Base-by-base conservation (phyloP, 2,329 filamentous ascomycete species). In the Venturia pyrina region DNA sequence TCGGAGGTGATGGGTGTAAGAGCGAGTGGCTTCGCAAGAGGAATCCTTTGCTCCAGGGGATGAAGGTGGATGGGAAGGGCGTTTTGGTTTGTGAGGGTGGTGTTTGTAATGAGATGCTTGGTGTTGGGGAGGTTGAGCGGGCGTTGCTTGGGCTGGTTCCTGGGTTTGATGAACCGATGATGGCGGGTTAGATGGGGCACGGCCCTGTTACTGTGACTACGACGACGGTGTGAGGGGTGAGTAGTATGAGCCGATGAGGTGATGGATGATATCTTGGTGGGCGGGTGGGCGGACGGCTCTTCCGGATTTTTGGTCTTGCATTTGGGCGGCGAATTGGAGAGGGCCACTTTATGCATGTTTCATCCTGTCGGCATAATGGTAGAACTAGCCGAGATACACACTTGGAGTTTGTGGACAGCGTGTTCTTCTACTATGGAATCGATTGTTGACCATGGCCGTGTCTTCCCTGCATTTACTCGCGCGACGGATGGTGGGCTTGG, bases 11-110 rank as follows among this genome's bases (percentile, higher is more conserved):
- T 56, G 70, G 73, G 44, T 70, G 68, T 53, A 70, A 70, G 43
- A 75, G 76, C 13, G 71, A 73, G 17, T 86, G 84, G 84, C 67
- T 87, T 67, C 78, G 77, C 68, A 72, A 76, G 64, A 77, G 82
- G 64, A 86, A 85, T 71, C 64, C 68, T 56, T 69, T 83, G 59
- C 71, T 83, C n/a, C n/a, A 62, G 60, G 37, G 6, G 37, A 46
- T 62, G 60, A 34, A 44, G 37, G 17, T 43, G 60, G 60, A 46
- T 2, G 73, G 68, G 56, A 73, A 75, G 64, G 71, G 73, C 0
- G 73, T 77, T 0, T 73, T 76, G 72, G 70, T 77, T 1, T 77
- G 76, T 66, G 75, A 77, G 62, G 68, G 67, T 40, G 76, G 76
- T 5, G 73, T 73, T 37, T 83, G 81, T 71, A 75, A 76, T 61